Evolutionary conservation across 305 asterid species (phyloP).

Genomic region (Fraxinus nigra): DNA sequence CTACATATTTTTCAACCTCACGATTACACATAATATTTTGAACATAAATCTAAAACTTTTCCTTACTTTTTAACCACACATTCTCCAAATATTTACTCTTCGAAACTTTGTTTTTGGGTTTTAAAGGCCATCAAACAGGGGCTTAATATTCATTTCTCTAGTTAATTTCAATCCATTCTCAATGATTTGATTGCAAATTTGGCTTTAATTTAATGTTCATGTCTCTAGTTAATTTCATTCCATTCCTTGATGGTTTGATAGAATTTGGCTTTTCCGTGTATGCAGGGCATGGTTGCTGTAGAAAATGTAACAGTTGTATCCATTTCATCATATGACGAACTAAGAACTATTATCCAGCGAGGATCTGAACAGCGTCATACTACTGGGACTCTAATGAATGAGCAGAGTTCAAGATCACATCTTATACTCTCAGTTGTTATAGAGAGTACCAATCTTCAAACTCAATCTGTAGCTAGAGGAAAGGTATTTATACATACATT

Average conservation of each 20-base stretch:
- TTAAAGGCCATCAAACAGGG: no score
- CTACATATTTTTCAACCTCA: no score
- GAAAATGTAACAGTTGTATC: slow-evolving; percentile 72
- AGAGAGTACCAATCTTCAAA: slow-evolving; percentile 91
- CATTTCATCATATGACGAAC: slow-evolving; percentile 72
- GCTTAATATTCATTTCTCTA: neutral
- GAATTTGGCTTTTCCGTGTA: slow-evolving; percentile 19
- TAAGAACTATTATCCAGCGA: slow-evolving; percentile 56
- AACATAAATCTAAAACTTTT: no score
- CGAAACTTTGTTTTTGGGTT: no score
- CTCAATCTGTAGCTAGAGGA: slow-evolving; percentile 87
- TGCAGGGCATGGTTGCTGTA: slow-evolving; percentile 86
- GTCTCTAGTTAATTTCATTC: neutral
- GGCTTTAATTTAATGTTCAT: neutral
- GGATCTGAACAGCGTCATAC: slow-evolving; percentile 94
- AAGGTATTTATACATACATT: slow-evolving; percentile 46
- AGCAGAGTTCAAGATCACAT: slow-evolving; percentile 96
- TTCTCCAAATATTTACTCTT: no score
- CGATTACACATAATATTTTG: no score
- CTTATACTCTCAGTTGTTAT: slow-evolving; percentile 78
- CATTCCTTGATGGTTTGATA: neutral
- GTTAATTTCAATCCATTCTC: neutral
- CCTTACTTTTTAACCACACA: no score
- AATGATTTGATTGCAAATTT: neutral
- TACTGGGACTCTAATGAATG: slow-evolving; percentile 83